These are phyloP conservation scores for Phytophthora vignae DNA, from an alignment of 352 stramenopile species.

Conservation along the genomic window DNA sequence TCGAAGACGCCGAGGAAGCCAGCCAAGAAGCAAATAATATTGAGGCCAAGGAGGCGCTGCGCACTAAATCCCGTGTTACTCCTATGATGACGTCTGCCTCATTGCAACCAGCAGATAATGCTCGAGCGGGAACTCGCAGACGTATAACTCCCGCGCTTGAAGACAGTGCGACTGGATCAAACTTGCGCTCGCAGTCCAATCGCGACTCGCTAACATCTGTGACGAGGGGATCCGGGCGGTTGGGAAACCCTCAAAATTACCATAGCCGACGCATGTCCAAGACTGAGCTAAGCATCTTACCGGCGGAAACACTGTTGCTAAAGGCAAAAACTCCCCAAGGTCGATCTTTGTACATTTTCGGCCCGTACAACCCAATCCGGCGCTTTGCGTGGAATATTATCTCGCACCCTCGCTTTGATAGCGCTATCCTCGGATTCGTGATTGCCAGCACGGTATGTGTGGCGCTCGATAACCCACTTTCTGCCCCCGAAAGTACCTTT, in stretches of 20 bases:
- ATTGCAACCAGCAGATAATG: conserved; percentile 5
- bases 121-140: conserved; percentile 6
- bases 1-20: conserved; percentile 67
- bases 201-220: conserved; percentile 18
- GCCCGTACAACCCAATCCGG: conserved; percentile 40
- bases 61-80: conserved; percentile 44
- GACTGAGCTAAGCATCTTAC: conserved; percentile 3
- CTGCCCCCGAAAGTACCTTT: conserved; percentile 44
- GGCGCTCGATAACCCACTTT: conserved; percentile 80
- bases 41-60: conserved; percentile 46
- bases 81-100: conserved; percentile 9
- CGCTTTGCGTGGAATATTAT: conserved; percentile 50
- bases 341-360: conserved; percentile 45
- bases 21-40: conserved; percentile 17
- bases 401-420: conserved; percentile 72
- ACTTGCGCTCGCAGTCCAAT: conserved; percentile 1
- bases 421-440: conserved; percentile 72
- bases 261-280: conserved; percentile 10
- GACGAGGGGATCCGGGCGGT: background rate
- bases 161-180: background rate
- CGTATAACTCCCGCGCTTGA: conserved; percentile 1
- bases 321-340: conserved; percentile 32
- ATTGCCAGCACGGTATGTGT: conserved; percentile 67
- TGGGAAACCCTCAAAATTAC: background rate
- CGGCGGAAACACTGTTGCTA: conserved; percentile 1